phyloP scores from a whole-genome alignment of 23 red algal species.

The Cyanidium caldarium region DNA sequence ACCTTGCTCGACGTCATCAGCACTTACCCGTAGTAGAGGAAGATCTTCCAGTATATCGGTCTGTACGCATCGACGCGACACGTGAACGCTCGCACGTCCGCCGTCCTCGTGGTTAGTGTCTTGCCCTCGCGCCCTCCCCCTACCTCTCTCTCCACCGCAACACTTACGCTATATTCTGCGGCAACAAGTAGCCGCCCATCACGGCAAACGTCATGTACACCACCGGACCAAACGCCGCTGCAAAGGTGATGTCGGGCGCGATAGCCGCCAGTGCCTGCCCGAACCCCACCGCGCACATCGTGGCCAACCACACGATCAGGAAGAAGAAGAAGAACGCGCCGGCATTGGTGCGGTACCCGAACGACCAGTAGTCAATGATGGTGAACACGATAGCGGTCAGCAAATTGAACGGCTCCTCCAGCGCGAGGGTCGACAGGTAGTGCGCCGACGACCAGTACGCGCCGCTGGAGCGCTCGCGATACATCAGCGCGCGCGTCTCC shows the following conservation, averaged over 20 bases:
- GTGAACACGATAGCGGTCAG: neutral
- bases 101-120: too few species aligned
- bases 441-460: neutral
- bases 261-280: neutral
- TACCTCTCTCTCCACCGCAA: too few species aligned
- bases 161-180: neutral
- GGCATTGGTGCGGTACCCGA: neutral
- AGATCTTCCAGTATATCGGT: neutral
- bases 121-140: too few species aligned
- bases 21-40: too few species aligned
- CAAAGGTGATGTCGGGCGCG: neutral
- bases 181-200: neutral
- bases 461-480: neutral
- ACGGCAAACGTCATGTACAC: constrained; percentile 3
- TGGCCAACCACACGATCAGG: neutral
- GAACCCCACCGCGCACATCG: neutral
- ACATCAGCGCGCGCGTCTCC: constrained; percentile 6
- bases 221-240: neutral
- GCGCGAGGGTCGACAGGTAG: neutral
- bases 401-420: neutral
- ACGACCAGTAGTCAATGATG: constrained; percentile 1
- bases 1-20: too few species aligned
- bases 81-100: too few species aligned
- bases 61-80: too few species aligned
- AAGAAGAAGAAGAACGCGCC: constrained; percentile 8